A percentile compares a stretch with the other conserved stretches of the same genome.
phyloP scores from a whole-genome alignment of 306 rosid genomes.

The Datisca glomerata region DNA sequence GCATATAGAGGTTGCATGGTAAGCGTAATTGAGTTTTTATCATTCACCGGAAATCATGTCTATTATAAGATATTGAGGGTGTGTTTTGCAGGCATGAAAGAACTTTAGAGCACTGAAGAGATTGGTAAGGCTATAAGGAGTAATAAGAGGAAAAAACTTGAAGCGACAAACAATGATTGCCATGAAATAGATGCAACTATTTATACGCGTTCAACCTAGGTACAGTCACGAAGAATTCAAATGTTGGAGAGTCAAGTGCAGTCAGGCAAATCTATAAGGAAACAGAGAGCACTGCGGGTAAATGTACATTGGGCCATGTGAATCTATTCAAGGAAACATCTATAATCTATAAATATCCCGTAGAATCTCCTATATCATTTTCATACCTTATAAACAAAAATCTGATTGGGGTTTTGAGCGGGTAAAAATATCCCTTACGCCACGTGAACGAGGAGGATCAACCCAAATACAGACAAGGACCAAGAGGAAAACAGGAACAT shows the following conservation, averaged over 20 bases:
- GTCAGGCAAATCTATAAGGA: no score
- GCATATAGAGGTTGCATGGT: conserved; percentile 82
- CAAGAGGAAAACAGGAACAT: no score
- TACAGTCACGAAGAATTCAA: conserved; percentile 87
- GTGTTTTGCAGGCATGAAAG: conserved; percentile 57
- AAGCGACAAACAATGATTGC: conserved; percentile 87
- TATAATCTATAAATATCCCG: no score
- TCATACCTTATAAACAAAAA: no score
- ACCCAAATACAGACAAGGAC: no score
- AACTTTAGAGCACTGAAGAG: conserved; percentile 89
- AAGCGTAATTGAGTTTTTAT: conserved; percentile 13
- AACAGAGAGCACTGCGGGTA: no score
- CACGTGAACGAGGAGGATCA: no score
- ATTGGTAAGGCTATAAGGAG: conserved; percentile 87
- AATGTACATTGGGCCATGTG: no score
- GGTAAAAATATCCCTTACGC: no score
- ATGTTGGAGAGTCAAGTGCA: conserved; percentile 77
- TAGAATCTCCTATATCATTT: no score
- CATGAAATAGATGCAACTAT: conserved; percentile 88
- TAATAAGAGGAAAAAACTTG: conserved; percentile 86
- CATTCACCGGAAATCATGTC: not conserved
- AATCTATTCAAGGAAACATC: no score
- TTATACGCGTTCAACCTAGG: conserved; percentile 88
- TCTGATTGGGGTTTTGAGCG: no score
- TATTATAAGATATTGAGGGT: not conserved